These are phyloP conservation scores for Liriodendron chinense DNA, from an alignment of 164 flowering plant species.

Conservation along the genomic window DNA sequence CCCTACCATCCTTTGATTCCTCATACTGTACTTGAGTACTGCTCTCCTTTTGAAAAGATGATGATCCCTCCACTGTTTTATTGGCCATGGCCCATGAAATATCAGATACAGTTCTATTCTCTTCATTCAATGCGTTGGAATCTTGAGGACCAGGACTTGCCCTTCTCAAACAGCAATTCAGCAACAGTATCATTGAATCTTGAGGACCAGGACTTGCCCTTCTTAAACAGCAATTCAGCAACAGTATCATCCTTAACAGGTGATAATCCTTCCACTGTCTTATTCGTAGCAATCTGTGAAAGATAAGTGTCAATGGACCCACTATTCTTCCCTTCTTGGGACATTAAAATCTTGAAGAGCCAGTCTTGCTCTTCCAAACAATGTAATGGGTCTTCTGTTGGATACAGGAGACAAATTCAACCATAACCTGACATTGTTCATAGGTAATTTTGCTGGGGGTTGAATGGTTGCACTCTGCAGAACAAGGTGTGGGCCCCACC, in stretches of 20 bases:
- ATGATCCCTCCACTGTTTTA: slow-evolving; percentile 9
- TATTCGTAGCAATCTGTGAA: neutral
- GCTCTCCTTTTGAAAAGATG: slow-evolving; percentile 13
- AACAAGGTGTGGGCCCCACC: slow-evolving; percentile 12
- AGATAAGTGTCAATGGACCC: neutral
- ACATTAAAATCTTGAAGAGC: slow-evolving; percentile 30
- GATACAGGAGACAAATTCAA: slow-evolving; percentile 44
- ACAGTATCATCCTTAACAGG: slow-evolving; percentile 14
- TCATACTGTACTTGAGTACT: slow-evolving; percentile 14
- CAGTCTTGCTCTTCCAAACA: slow-evolving; percentile 79
- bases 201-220: too few relatives aligned
- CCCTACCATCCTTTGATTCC: slow-evolving; percentile 13
- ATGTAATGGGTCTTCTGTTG: slow-evolving; percentile 46
- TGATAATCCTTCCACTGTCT: slow-evolving; percentile 8
- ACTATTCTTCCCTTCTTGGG: slow-evolving; percentile 10
- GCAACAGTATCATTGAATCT: neutral
- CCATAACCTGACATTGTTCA: slow-evolving; percentile 11
- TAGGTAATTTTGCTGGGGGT: slow-evolving; percentile 14
- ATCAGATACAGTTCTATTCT: slow-evolving; percentile 13
- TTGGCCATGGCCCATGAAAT: neutral
- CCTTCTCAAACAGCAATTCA: too few relatives aligned
- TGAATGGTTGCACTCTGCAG: slow-evolving; percentile 19
- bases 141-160: neutral
- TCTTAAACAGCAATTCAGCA: slow-evolving; percentile 14
- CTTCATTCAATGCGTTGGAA: slow-evolving; percentile 5